A percentile compares a stretch with the other conserved stretches of the same genome.
These are phyloP conservation scores for Clitopilus passeckerianus DNA, from an alignment of 768 basidiomycete species.

Conservation along the genomic window DNA sequence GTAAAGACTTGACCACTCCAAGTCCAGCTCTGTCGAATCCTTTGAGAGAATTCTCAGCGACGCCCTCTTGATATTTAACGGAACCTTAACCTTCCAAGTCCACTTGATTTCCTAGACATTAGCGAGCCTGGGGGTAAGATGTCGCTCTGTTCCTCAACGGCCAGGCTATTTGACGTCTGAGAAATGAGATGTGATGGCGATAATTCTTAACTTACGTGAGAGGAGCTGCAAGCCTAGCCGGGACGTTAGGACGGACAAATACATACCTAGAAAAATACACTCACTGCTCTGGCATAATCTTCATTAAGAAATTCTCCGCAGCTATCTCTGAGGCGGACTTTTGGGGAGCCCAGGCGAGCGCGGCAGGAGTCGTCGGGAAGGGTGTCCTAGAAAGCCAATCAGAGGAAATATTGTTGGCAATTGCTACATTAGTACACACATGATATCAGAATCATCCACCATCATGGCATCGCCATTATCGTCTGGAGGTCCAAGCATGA, in stretches of 20 bases:
- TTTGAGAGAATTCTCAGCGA: slow-evolving; percentile 12
- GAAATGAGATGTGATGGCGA: background rate
- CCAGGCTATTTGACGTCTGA: background rate
- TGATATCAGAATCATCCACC: background rate
- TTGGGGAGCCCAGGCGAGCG: background rate
- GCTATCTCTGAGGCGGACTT: background rate
- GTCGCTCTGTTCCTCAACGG: background rate
- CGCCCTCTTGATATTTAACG: background rate
- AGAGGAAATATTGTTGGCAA: background rate
- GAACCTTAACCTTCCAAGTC: background rate
- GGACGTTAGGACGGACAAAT: background rate
- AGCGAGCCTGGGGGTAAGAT: background rate
- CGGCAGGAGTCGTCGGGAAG: background rate
- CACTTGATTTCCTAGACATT: background rate
- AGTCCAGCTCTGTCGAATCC: slow-evolving; percentile 58
- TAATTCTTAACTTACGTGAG: slow-evolving; percentile 17
- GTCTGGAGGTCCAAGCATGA: background rate
- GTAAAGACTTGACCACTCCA: slow-evolving; percentile 58
- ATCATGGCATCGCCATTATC: background rate
- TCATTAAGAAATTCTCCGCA: slow-evolving; percentile 11
- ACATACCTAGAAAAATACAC: background rate
- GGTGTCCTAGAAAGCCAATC: background rate
- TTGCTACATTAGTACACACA: background rate
- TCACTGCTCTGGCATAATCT: slow-evolving; percentile 14
- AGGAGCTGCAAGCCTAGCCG: slow-evolving; percentile 27